Evolutionary conservation across 1,139 yeast genomes (phyloP).

Genomic region (Williopsis jadinii): DNA sequence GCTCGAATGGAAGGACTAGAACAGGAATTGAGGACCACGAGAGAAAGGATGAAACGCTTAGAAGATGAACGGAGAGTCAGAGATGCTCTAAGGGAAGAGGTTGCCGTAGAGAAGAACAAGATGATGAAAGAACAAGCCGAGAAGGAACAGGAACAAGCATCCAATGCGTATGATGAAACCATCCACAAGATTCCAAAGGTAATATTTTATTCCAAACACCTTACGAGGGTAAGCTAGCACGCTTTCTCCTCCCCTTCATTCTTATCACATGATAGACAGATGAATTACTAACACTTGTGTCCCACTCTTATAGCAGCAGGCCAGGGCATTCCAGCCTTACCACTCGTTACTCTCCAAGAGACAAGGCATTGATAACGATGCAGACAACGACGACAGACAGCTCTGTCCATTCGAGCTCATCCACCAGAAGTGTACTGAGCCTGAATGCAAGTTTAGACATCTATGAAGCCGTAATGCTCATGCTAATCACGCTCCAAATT

Average conservation of each 20-base stretch:
- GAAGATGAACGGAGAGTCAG: too few relatives aligned
- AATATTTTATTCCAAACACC: conserved; percentile 3
- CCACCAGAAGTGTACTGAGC: conserved; percentile 7
- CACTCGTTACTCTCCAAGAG: too few relatives aligned
- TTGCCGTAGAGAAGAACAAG: not conserved
- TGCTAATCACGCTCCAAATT: too few relatives aligned
- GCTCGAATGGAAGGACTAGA: too few relatives aligned
- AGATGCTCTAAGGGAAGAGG: too few relatives aligned
- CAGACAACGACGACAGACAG: conserved; percentile 1
- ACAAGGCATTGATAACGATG: too few relatives aligned
- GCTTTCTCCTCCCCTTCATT: too few relatives aligned
- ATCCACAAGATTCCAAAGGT: conserved; percentile 14
- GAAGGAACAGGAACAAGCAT: not conserved
- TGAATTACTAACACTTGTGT: conserved; percentile 5
- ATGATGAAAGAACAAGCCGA: conserved; percentile 2
- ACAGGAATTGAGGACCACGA: too few relatives aligned
- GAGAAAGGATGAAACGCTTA: too few relatives aligned
- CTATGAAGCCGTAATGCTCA: not conserved
- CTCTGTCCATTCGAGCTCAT: conserved; percentile 11
- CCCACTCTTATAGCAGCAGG: conserved; percentile 4
- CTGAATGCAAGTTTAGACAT: conserved; percentile 9
- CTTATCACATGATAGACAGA: too few relatives aligned
- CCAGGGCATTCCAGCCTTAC: conserved; percentile 10
- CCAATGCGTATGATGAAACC: conserved; percentile 5
- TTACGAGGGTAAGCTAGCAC: too few relatives aligned